Percentiles rank a stretch among this genome's conserved stretches.
phyloP scores from a whole-genome alignment of 2,329 filamentous ascomycete species.

The Ceratocystis albifundus region DNA sequence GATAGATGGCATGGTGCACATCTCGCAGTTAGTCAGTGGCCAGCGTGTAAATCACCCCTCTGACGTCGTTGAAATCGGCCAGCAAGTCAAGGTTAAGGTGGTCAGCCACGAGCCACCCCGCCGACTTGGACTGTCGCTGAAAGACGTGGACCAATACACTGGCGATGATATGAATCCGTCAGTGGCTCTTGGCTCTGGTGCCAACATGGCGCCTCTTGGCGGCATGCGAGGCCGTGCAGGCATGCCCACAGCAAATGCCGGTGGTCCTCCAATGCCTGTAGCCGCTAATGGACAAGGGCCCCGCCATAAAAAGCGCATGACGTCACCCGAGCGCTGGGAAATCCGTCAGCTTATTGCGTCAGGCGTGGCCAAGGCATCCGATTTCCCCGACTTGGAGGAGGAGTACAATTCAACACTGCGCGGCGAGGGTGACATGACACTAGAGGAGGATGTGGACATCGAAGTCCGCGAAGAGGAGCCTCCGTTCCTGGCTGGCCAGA shows the following conservation, averaged over 20 bases:
- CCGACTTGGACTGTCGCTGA: constrained; percentile 85
- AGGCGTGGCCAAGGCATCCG: constrained; percentile 80
- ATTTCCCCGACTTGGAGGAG: constrained; percentile 89
- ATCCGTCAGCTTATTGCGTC: constrained; percentile 94
- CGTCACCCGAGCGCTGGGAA: constrained; percentile 93
- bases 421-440: constrained; percentile 75
- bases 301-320: constrained; percentile 78
- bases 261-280: constrained; percentile 27
- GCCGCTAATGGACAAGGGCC: constrained; percentile 30
- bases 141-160: constrained; percentile 84
- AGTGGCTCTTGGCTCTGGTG: constrained; percentile 69
- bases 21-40: constrained; percentile 76
- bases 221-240: constrained; percentile 39
- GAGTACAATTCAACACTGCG: constrained; percentile 82
- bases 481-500: constrained; percentile 89
- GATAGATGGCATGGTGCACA: constrained; percentile 84
- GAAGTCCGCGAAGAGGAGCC: constrained; percentile 94
- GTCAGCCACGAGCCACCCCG: constrained; percentile 64
- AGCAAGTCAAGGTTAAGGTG: constrained; percentile 86
- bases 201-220: constrained; percentile 75
- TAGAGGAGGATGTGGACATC: constrained; percentile 95
- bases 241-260: constrained; percentile 29
- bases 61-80: constrained; percentile 68
- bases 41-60: constrained; percentile 84
- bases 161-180: constrained; percentile 75